These are phyloP conservation scores for Xylaria intraflava DNA, from an alignment of 495 filamentous ascomycete genomes.

Conservation along the genomic window DNA sequence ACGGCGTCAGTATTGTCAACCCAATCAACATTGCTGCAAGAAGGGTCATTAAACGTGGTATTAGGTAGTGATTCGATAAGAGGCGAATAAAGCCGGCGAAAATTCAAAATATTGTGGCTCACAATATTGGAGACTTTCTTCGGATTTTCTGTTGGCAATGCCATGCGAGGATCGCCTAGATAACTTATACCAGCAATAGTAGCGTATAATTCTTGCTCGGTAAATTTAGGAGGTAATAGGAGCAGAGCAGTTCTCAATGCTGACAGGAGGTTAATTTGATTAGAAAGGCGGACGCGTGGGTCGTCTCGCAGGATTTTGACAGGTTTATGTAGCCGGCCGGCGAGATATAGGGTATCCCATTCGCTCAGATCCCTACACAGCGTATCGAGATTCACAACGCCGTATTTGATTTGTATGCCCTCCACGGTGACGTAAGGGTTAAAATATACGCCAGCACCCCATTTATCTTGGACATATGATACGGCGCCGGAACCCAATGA, in stretches of 20 bases:
- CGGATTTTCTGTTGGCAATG: conserved; percentile 79
- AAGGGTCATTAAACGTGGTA: conserved; percentile 67
- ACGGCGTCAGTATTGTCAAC: conserved; percentile 51
- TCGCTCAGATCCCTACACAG: conserved; percentile 76
- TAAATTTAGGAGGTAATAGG: conserved; percentile 75
- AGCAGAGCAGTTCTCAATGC: conserved; percentile 85
- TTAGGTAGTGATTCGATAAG: conserved; percentile 87
- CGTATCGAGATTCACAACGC: conserved; percentile 86
- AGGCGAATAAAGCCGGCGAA: conserved; percentile 81
- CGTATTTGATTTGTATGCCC: conserved; percentile 94
- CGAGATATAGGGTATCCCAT: conserved; percentile 91
- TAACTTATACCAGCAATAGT: conserved; percentile 91
- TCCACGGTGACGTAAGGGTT: conserved; percentile 95
- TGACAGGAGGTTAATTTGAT: conserved; percentile 90
- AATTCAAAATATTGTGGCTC: conserved; percentile 79
- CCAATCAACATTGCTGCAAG: conserved; percentile 57
- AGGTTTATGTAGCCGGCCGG: conserved; percentile 90
- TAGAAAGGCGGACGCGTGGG: conserved; percentile 80
- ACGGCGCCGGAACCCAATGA: conserved; percentile 77
- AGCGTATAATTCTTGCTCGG: conserved; percentile 78
- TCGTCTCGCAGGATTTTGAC: conserved; percentile 97
- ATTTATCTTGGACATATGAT: conserved; percentile 74
- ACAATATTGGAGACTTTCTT: conserved; percentile 92
- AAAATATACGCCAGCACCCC: conserved; percentile 94
- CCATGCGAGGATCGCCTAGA: conserved; percentile 90